Evolutionary conservation across 371 early-diverging fungal species (phyloP).

Genomic region (Vairimorpha apis): DNA sequence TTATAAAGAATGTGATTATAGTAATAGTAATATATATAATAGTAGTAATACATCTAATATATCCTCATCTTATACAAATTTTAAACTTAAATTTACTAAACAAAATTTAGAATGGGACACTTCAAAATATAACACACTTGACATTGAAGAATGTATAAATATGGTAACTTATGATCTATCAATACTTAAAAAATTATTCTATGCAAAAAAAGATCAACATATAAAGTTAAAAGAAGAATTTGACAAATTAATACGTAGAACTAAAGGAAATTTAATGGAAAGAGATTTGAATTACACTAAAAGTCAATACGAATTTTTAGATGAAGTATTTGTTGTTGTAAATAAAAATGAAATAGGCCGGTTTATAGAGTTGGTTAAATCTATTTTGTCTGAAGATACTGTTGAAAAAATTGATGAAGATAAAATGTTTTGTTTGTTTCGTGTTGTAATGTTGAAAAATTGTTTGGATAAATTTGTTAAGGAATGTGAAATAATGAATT

Average conservation of each 20-base stretch:
- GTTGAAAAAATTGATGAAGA: slow-evolving; percentile 19
- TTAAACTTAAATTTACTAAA: background rate
- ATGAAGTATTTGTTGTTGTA: slow-evolving; percentile 19
- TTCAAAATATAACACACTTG: background rate
- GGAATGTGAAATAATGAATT: slow-evolving; percentile 2
- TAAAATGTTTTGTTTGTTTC: slow-evolving; percentile 3
- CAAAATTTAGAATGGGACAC: background rate
- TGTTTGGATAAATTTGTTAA: slow-evolving; percentile 1
- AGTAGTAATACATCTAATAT: too few species aligned
- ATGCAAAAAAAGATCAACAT: slow-evolving; percentile 11
- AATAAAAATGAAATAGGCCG: background rate
- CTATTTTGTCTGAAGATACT: slow-evolving; percentile 4
- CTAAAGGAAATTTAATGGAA: slow-evolving; percentile 19
- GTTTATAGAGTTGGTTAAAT: slow-evolving; percentile 18
- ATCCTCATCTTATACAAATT: too few species aligned
- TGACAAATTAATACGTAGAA: slow-evolving; percentile 2
- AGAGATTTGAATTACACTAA: background rate
- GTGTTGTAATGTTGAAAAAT: background rate
- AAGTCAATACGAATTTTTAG: slow-evolving; percentile 20
- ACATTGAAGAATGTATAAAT: background rate
- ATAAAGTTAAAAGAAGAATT: background rate
- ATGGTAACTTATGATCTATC: background rate
- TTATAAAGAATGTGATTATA: too few species aligned
- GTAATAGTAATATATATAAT: too few species aligned
- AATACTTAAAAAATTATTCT: background rate